These are phyloP conservation scores for Lactarius akahatsu DNA, from an alignment of 768 basidiomycete species.

Conservation along the genomic window DNA sequence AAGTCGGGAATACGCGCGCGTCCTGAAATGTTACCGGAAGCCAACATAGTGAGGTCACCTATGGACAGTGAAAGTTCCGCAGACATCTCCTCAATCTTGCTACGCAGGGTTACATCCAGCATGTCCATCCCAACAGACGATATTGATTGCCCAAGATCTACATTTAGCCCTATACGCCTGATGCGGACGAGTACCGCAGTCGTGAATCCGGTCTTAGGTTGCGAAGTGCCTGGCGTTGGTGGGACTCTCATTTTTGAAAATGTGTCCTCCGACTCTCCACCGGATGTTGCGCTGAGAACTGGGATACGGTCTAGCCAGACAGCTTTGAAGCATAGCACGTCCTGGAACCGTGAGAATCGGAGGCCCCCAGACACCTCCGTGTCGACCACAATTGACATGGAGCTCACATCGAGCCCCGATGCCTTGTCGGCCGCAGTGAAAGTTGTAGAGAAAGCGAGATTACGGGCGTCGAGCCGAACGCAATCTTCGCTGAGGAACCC, in stretches of 20 bases:
- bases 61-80: conserved; percentile 70
- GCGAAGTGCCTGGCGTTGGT: conserved; percentile 24
- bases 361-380: conserved; percentile 80
- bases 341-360: conserved; percentile 83
- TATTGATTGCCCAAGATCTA: conserved; percentile 87
- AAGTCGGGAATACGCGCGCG: conserved; percentile 63
- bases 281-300: conserved; percentile 53
- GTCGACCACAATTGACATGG: conserved; percentile 75
- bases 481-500: conserved; percentile 84
- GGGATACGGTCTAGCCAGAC: conserved; percentile 92
- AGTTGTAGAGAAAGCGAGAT: conserved; percentile 74
- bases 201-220: conserved; percentile 47
- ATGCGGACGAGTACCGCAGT: conserved; percentile 69
- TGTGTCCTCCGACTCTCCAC: conserved; percentile 29
- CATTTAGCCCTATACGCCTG: conserved; percentile 67
- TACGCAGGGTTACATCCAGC: conserved; percentile 60
- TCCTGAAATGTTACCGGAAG: conserved; percentile 73
- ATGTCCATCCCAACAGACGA: conserved; percentile 67
- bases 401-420: conserved; percentile 42
- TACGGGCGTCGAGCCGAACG: conserved; percentile 74
- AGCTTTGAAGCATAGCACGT: conserved; percentile 92
- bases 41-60: conserved; percentile 50
- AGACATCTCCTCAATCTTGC: conserved; percentile 57
- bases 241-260: conserved; percentile 20
- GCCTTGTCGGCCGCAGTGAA: conserved; percentile 54